Evolutionary conservation across 192 early-diverging fungal genomes (phyloP), one percentile per base, ranked within the genome.

Genomic region (Diversispora eburnea): DNA sequence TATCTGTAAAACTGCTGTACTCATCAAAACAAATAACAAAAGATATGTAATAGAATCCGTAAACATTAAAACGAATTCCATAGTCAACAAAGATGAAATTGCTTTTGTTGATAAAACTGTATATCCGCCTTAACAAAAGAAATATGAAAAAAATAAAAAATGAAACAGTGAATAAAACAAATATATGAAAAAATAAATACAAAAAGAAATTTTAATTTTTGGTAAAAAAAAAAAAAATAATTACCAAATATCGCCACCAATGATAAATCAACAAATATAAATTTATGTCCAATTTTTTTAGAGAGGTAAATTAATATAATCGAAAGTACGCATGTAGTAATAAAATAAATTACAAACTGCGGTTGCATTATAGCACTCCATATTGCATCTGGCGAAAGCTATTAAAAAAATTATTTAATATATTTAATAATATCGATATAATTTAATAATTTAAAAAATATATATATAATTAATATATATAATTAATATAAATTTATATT

Each of bases 81-180:
- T 76, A 22, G 85, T 90, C 19, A 92, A 74, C 45, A 92, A 73
- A 13, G 88, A 89, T 7, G 88, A 88, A 5, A 92, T 77, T 19
- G 85, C 86, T 73, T 92, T 92, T 22, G 89, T 91, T 20, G 88
- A 78, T 47, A 92, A 62, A 3, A 92, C 91, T 25, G 90, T 91
- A 77, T 88, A 91, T 71, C 88, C 89, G 60, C 90, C 89, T 88
- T 76, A 19, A 54, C 47, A 39, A 49, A 5, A 7, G 12, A 46
- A 59, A 66, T 41, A 33, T 76, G 20, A 15, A 51, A 9, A 43
- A 47, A 33, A 58, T 19, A 41, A 59, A 33, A 7, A 17, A 4
- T 55, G 51, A 10, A 54, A 55, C 17, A 69, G 25, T 66, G 33
- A 41, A 20, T 42, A 42, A 47, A 76, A 7, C 3, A 65, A 57